These are phyloP conservation scores for Pythium inflatum DNA, from an alignment of 352 stramenopile genomes.

Conservation along the genomic window DNA sequence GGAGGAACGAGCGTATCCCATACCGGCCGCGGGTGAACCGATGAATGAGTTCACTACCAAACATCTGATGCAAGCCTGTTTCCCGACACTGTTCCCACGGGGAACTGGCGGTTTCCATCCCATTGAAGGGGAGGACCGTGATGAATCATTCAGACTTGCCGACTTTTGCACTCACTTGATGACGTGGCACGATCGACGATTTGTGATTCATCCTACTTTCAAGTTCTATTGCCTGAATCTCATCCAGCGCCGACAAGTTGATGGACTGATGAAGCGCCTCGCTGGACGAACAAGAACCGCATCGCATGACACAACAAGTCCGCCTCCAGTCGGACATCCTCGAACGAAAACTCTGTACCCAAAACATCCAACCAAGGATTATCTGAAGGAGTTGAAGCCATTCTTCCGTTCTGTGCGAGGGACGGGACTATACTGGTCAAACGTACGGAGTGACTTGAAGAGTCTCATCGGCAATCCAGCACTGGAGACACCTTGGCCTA, in stretches of 20 bases:
- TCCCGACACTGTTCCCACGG: neutral
- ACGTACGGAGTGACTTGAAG: slow-evolving; percentile 30
- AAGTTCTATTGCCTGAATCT: slow-evolving; percentile 40
- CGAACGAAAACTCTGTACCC: no score
- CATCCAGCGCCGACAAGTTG: slow-evolving; percentile 34
- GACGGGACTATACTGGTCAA: slow-evolving; percentile 29
- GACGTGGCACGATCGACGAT: neutral
- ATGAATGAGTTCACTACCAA: neutral
- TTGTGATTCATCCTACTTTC: slow-evolving; percentile 30
- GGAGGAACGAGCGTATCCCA: no score
- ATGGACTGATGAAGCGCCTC: no score
- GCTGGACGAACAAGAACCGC: no score
- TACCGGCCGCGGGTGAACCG: no score
- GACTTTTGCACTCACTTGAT: neutral
- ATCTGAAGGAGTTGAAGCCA: no score
- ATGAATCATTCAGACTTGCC: neutral
- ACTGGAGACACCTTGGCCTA: slow-evolving; percentile 23
- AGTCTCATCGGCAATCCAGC: slow-evolving; percentile 25
- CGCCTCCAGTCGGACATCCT: no score
- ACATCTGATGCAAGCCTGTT: neutral
- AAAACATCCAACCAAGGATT: no score
- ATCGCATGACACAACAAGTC: no score
- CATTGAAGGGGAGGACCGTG: neutral
- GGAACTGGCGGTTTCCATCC: neutral
- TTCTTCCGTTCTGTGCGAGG: no score